Base-by-base conservation (phyloP, 805 yeast species). In the Diddensiella transvaalensis region DNA sequence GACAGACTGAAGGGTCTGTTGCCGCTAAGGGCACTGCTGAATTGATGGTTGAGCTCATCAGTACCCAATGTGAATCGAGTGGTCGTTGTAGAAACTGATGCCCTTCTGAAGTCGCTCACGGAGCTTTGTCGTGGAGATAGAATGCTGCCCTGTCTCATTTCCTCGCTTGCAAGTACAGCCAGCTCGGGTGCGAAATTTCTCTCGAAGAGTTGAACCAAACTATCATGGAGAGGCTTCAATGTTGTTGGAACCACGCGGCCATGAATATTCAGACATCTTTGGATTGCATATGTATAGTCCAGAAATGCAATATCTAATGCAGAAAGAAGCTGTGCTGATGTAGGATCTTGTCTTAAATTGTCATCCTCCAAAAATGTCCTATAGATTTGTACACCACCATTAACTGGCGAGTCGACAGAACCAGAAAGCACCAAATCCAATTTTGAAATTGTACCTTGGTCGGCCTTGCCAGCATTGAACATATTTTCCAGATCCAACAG, bases 351-450 rank as follows among this genome's bases (percentile, higher is more conserved):
- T 36, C 38, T 48, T 29, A 52, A 42, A 13, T 44, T 43, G 8
- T 56, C 55, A 40, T 73, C 75, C 32, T 64, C 65, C 61, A 85
- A 78, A 62, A 88, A 87, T 1, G 77, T 77, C 47, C 90, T 74
- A 66, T 85, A 88, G 61, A 85, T 88, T 2, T 87, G 86, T 54
- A 88, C 86, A 49, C 96, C 96, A 30, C 96, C 96, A 62, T 88
- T 88, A 3, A 88, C 91, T 2, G 96, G 96, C 0, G 96, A 80
- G 62, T 87, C 95, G 47, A 89, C 90, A 0, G 96, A 86, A 38
- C 96, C 96, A 4, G 65, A 58, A 3, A 64, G 50, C 2, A 56
- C 56, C 47, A 64, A 54, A 35, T 63, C 59, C 36, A 64, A 56
- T 48, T 53, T 37, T 21, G 57, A 47, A 22, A 51, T 46, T n/a